Evolutionary conservation across 805 yeast genomes (phyloP).

Genomic region (Yueomyces sp.): DNA sequence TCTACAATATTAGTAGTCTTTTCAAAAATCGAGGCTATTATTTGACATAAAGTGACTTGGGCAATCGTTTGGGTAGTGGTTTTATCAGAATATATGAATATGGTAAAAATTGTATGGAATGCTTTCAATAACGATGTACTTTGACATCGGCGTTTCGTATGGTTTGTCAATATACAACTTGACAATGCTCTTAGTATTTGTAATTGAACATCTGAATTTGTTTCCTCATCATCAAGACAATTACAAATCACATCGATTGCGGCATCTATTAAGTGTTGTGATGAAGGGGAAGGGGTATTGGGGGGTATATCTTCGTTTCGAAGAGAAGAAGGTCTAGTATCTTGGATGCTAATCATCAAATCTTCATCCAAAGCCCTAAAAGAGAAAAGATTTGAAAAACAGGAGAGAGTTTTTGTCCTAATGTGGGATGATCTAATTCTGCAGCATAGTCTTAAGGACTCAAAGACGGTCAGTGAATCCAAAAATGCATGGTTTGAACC

Average conservation of each 20-base stretch:
- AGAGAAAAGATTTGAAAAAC: conserved; percentile 80
- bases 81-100: conserved; percentile 71
- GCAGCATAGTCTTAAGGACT: conserved; percentile 64
- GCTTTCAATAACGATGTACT: conserved; percentile 84
- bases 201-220: conserved; percentile 77
- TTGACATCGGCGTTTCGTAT: conserved; percentile 59
- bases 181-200: conserved; percentile 88
- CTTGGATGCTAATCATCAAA: conserved; percentile 35
- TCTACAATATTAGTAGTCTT: conserved; percentile 27
- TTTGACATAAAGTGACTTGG: conserved; percentile 87
- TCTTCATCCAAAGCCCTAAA: conserved; percentile 57
- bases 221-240: conserved; percentile 84
- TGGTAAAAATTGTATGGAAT: conserved; percentile 83
- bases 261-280: conserved; percentile 55
- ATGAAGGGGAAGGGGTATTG: conserved; percentile 33
- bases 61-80: conserved; percentile 85
- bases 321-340: conserved; percentile 19
- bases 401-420: conserved; percentile 65
- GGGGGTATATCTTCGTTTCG: conserved; percentile 12
- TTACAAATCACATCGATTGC: conserved; percentile 75
- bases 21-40: conserved; percentile 74
- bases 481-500: conserved; percentile 20
- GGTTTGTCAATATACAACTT: conserved; percentile 72
- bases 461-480: conserved; percentile 48
- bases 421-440: conserved; percentile 52